These are phyloP conservation scores for Spizellomyces sp. DNA, from an alignment of 192 early-diverging fungal genomes.

Conservation along the genomic window DNA sequence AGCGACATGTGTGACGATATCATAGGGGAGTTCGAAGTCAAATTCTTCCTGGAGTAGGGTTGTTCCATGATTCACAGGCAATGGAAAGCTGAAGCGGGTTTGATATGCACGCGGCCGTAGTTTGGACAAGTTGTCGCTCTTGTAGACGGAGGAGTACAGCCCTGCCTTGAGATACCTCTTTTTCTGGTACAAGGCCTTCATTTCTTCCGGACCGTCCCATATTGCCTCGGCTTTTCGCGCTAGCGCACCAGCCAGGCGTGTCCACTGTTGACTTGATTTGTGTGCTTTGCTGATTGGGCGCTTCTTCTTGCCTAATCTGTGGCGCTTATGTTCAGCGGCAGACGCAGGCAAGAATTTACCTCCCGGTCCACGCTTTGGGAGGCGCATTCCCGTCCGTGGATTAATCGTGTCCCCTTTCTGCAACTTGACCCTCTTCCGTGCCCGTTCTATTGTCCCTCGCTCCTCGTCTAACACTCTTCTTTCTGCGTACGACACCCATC, in stretches of 20 bases:
- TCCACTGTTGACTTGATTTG: background rate
- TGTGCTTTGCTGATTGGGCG: slow-evolving; percentile 1
- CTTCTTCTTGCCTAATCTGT: background rate
- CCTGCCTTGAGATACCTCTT: slow-evolving; percentile 56
- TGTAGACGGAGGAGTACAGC: slow-evolving; percentile 51
- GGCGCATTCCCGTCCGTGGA: background rate
- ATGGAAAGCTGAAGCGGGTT: slow-evolving; percentile 38
- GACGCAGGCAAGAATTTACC: background rate
- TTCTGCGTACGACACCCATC: background rate
- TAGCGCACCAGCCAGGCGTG: slow-evolving; percentile 17
- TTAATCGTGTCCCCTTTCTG: background rate
- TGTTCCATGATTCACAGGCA: slow-evolving; percentile 67
- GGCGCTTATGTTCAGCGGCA: too few species aligned
- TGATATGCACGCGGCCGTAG: background rate
- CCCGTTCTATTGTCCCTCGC: background rate
- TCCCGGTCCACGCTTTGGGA: too few species aligned
- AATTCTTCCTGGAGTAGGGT: slow-evolving; percentile 49
- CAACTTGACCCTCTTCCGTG: background rate
- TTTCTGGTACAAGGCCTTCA: slow-evolving; percentile 43
- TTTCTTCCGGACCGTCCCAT: slow-evolving; percentile 25
- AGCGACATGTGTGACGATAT: slow-evolving; percentile 52
- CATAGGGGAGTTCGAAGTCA: slow-evolving; percentile 70
- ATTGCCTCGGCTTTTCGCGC: slow-evolving; percentile 28
- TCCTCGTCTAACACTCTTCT: background rate
- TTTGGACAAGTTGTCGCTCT: background rate